Evolutionary conservation across 2,329 filamentous ascomycete species (phyloP).

Genomic region (Aureobasidium namibiae): DNA sequence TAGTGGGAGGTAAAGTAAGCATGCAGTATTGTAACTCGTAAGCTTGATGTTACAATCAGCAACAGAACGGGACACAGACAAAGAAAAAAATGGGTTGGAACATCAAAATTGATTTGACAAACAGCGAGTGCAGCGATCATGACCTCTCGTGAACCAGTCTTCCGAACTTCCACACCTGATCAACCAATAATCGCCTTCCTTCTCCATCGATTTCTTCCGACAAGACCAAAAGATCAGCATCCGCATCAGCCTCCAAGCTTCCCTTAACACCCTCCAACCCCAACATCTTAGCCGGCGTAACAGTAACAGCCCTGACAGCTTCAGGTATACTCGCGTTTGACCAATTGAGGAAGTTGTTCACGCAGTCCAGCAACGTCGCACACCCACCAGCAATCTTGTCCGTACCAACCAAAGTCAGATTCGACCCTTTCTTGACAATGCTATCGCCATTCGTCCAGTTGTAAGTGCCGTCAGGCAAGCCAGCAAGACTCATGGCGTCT

Average conservation of each 20-base stretch:
- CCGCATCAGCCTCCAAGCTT: conserved; percentile 35
- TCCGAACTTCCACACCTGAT: conserved; percentile 77
- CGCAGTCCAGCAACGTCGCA: conserved; percentile 63
- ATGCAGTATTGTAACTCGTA: not conserved
- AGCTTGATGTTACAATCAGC: not conserved
- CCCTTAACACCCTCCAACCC: conserved; percentile 62
- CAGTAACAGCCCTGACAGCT: conserved; percentile 64
- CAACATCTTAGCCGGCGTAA: conserved; percentile 69
- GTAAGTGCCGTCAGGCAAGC: conserved; percentile 75
- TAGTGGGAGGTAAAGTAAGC: too few relatives aligned
- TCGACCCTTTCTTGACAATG: conserved; percentile 61
- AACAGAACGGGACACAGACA: not conserved
- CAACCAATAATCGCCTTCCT: conserved; percentile 50
- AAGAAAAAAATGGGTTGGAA: not conserved
- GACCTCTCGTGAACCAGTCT: conserved; percentile 37
- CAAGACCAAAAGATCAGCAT: conserved; percentile 56
- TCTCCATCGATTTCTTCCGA: conserved; percentile 42
- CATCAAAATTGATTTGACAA: not conserved
- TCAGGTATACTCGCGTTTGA: conserved; percentile 59
- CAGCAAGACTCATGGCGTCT: conserved; percentile 82
- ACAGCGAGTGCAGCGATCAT: not conserved
- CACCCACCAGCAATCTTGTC: conserved; percentile 61
- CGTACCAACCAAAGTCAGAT: conserved; percentile 69
- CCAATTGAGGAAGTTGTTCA: conserved; percentile 74
- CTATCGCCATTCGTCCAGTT: conserved; percentile 70